Evolutionary conservation across 2,329 filamentous ascomycete species (phyloP), one percentile per base, ranked within the genome.

Genomic region (Cordyceps pruinosa): DNA sequence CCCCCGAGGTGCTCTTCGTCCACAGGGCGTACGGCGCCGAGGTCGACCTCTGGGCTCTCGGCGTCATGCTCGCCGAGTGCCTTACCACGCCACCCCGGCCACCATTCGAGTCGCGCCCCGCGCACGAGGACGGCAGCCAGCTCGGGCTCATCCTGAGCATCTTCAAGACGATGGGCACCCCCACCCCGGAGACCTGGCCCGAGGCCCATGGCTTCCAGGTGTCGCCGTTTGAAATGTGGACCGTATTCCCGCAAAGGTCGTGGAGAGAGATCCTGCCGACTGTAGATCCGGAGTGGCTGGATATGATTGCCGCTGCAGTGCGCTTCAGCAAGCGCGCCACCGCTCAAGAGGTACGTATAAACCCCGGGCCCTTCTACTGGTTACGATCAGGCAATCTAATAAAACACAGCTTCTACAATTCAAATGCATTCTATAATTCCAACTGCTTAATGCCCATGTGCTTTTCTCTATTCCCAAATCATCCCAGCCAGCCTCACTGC

Each of bases 171-270:
- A 72, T 99, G 7, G 95, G 95, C 1, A 97, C 92, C 1, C 94
- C 94, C 0, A 88, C 87, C 45, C 72, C 78, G n/a, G 76, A 86
- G 53, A 84, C 77, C 0, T 99, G 94, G 94, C 94, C 94, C 2
- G 90, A 92, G 71, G 88, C 89, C 5, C 72, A 72, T 12, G 66
- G 67, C 1, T 87, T 95, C 65, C 77, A 72, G 59, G 83, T 84
- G 1, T 88, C 89, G 0, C 94, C 96, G 19, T 99, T 96, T 80
- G 89, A 92, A 15, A 95, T 91, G 70, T 99, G 96, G 73, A 81
- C 85, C 41, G 76, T 84, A 15, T 97, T 96, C 67, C 80, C 85
- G 4, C 71, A 76, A 0, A 80, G 80, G 61, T 61, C 75, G 0
- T 97, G 92, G 91, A 76, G 83, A 1, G 79, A 82, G 1, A 75